Base-by-base conservation (phyloP, 495 filamentous ascomycete genomes). In the Xanthoparmelia taractica region DNA sequence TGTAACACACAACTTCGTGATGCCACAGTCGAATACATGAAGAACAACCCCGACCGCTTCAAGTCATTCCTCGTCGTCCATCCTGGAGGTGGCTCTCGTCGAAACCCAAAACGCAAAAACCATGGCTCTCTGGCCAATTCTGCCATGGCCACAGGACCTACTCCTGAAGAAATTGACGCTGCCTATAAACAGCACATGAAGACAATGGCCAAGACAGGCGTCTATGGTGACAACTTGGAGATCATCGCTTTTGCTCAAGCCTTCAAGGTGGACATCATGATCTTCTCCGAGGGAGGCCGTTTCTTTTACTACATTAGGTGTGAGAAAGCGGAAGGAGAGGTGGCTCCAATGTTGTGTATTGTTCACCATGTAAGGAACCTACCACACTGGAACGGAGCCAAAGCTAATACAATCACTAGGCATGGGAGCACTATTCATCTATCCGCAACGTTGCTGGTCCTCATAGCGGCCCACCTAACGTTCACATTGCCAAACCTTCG, bases 401-500 rank as follows among this genome's bases (percentile, higher is more conserved):
- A 11, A 37, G 47, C 69, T 67, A 34, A 73, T 37, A 38, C 17
- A 37, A 13, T 50, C 25, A 57, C 57, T 69, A 85, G 83, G 74
- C 71, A 58, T 90, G 85, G 75, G 84, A 90, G 69, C 88, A 92
- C 70, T 92, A 88, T 71, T 88, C 86, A 4, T 90, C 88, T 1
- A 82, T 91, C 63, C 82, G 86, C 58, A 82, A 84, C 65, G 71
- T 83, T 23, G 69, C 81, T 61, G 85, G 84, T 15, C 81, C 82
- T 11, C 83, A 86, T 70, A 77, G 74, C 29, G 88, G 85, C 27
- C 68, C 76, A 40, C 83, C 85, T 15, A 68, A 72, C 33, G 77
- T 84, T 54, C 63, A 60, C 33, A 70, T 66, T 23, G 69, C 65
- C 27, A 64, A 66, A 58, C 68, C 73, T 23, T 67, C 64, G 1